Conservation (phyloP, 768 basidiomycete species). For the Tricholoma matsutake region DNA sequence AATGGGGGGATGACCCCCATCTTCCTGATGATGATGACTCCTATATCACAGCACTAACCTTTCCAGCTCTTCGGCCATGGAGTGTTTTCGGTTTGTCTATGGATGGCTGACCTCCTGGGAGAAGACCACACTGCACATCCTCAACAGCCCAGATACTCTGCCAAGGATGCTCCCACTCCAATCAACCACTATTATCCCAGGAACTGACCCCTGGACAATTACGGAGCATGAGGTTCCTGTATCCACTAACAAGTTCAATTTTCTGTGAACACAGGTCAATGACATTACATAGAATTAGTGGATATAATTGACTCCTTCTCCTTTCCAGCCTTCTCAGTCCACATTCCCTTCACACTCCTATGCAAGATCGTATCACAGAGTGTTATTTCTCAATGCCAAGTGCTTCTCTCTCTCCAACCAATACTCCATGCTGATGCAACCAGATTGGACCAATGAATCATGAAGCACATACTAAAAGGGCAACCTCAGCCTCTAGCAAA, state of each 20-base stretch:
- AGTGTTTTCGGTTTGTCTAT: conserved; percentile 15
- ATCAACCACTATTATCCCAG: conserved; percentile 2
- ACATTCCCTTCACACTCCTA: not conserved
- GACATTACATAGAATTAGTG: too few species aligned
- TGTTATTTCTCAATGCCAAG: not conserved
- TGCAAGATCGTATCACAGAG: not conserved
- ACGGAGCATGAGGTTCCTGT: conserved; percentile 10
- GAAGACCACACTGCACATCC: conserved; percentile 14
- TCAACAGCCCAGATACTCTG: not conserved
- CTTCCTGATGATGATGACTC: conserved; percentile 15
- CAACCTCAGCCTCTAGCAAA: too few species aligned
- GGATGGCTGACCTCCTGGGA: conserved; percentile 18
- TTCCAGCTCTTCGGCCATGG: too few species aligned
- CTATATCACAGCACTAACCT: too few species aligned
- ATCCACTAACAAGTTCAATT: conserved; percentile 12
- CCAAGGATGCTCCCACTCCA: not conserved
- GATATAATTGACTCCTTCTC: conserved; percentile 18
- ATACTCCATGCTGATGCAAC: conserved; percentile 11
- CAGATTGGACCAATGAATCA: conserved; percentile 14
- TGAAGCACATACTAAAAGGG: conserved; percentile 18
- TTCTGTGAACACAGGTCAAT: too few species aligned
- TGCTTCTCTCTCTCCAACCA: conserved; percentile 2
- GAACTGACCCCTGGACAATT: conserved; percentile 7
- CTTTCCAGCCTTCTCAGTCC: conserved; percentile 6
- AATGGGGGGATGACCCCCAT: not conserved